Percentiles rank a stretch among this genome's conserved stretches.
phyloP scores from a whole-genome alignment of 2,329 filamentous ascomycete species.

The Pseudogymnoascus sp. region DNA sequence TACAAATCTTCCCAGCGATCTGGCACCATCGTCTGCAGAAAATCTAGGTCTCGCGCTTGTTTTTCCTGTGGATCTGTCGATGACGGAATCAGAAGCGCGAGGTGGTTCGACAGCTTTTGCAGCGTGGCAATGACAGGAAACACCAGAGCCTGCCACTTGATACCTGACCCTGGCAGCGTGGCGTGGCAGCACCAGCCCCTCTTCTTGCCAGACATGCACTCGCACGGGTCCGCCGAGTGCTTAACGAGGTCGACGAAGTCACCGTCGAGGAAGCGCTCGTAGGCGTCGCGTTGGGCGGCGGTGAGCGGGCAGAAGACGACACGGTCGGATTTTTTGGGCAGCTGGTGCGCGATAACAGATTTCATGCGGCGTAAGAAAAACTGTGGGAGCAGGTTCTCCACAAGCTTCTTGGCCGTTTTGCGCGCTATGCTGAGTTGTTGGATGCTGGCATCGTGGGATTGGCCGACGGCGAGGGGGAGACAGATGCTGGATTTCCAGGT shows the following conservation, averaged over 20 bases:
- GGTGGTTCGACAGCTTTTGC: conserved; percentile 84
- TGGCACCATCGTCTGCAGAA: conserved; percentile 67
- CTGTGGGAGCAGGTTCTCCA: conserved; percentile 75
- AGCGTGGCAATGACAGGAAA: conserved; percentile 78
- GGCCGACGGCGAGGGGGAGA: conserved; percentile 73
- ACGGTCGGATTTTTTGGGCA: conserved; percentile 88
- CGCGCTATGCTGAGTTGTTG: conserved; percentile 74
- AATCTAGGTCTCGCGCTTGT: conserved; percentile 66
- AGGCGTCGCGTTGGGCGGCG: conserved; percentile 69
- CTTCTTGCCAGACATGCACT: conserved; percentile 59
- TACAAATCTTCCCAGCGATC: conserved; percentile 68
- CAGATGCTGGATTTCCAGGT: conserved; percentile 76
- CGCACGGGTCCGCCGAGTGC: conserved; percentile 57
- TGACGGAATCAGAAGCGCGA: conserved; percentile 75
- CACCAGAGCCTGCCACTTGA: conserved; percentile 58
- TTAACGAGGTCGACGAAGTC: conserved; percentile 63
- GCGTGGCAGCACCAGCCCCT: conserved; percentile 74
- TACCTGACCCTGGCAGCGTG: conserved; percentile 36
- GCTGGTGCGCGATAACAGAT: conserved; percentile 78
- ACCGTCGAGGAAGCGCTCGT: conserved; percentile 71
- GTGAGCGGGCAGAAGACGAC: conserved; percentile 94
- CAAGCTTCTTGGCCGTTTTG: conserved; percentile 74
- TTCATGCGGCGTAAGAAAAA: conserved; percentile 95
- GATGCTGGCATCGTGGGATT: conserved; percentile 84
- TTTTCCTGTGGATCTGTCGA: conserved; percentile 58